Evolutionary conservation across 2,329 filamentous ascomycete species (phyloP).

Genomic region (Monosporascus sp.): DNA sequence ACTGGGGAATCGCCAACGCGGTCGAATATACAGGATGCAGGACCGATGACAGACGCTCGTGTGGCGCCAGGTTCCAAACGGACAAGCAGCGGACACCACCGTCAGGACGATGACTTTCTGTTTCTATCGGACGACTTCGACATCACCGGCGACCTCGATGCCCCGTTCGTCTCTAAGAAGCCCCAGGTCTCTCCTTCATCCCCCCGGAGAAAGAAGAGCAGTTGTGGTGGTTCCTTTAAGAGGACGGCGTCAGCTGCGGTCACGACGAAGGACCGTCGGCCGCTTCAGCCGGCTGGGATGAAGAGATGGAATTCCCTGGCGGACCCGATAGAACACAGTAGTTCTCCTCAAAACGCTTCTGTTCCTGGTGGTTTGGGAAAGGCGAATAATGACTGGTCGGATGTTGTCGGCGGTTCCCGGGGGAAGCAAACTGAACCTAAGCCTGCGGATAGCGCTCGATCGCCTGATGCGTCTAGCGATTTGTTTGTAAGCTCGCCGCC

Average conservation of each 20-base stretch:
- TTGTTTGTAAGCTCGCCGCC: conserved; percentile 19
- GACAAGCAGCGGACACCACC: conserved; percentile 3
- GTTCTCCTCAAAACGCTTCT: conserved; percentile 14
- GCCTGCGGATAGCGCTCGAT: neutral
- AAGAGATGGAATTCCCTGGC: conserved; percentile 17
- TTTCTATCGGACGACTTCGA: conserved; percentile 39
- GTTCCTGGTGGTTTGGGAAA: neutral
- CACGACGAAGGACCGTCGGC: conserved; percentile 1
- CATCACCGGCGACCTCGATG: conserved; percentile 32
- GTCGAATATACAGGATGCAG: neutral
- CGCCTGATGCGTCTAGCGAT: conserved; percentile 10
- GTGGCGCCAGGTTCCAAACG: conserved; percentile 9
- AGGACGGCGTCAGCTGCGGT: conserved; percentile 12
- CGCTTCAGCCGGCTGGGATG: conserved; percentile 6
- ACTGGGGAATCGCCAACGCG: conserved; percentile 1
- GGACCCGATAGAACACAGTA: conserved; percentile 26
- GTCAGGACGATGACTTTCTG: conserved; percentile 21
- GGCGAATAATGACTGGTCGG: conserved; percentile 6
- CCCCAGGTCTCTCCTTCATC: conserved; percentile 9
- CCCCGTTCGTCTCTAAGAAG: conserved; percentile 17
- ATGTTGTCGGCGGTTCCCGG: conserved; percentile 20
- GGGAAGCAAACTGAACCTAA: conserved; percentile 4
- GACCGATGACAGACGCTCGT: neutral
- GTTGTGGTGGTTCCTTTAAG: conserved; percentile 3
- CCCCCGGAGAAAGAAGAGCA: conserved; percentile 1